These are phyloP conservation scores for Diaporthe velutina DNA, from an alignment of 2,329 filamentous ascomycete genomes.

Conservation along the genomic window DNA sequence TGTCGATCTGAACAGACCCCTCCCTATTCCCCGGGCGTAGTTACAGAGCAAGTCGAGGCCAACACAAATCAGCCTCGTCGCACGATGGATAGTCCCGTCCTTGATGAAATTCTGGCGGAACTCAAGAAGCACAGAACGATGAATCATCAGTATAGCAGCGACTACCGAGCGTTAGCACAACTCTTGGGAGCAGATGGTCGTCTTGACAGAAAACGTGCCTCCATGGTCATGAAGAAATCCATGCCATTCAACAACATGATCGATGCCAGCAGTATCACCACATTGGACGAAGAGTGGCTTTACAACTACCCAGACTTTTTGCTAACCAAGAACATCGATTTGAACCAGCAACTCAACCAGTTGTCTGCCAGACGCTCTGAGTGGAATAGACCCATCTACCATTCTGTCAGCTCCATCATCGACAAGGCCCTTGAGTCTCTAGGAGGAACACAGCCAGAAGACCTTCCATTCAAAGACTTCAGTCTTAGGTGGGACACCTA, in stretches of 20 bases:
- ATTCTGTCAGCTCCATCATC: not conserved
- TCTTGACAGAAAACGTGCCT: not conserved
- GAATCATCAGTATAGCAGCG: not conserved
- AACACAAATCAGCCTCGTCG: no score
- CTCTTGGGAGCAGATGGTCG: not conserved
- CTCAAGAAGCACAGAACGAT: not conserved
- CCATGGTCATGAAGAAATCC: slow-evolving; percentile 33
- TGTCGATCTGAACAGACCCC: not conserved
- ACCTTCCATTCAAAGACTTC: not conserved
- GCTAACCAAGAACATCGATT: not conserved
- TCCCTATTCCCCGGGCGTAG: not conserved
- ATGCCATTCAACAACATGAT: slow-evolving; percentile 34
- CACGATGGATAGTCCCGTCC: no score
- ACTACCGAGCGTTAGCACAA: not conserved
- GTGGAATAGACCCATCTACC: not conserved
- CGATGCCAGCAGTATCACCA: slow-evolving; percentile 36
- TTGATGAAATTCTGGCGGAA: not conserved
- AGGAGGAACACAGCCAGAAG: not conserved
- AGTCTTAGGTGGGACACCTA: not conserved
- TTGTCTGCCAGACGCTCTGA: not conserved
- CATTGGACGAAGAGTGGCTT: slow-evolving; percentile 42
- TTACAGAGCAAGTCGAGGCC: not conserved
- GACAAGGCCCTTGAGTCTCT: not conserved
- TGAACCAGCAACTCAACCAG: not conserved
- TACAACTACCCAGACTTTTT: slow-evolving; percentile 42